These are phyloP conservation scores for Allomyces macrogynus DNA, from an alignment of 192 early-diverging fungal species.

Conservation along the genomic window DNA sequence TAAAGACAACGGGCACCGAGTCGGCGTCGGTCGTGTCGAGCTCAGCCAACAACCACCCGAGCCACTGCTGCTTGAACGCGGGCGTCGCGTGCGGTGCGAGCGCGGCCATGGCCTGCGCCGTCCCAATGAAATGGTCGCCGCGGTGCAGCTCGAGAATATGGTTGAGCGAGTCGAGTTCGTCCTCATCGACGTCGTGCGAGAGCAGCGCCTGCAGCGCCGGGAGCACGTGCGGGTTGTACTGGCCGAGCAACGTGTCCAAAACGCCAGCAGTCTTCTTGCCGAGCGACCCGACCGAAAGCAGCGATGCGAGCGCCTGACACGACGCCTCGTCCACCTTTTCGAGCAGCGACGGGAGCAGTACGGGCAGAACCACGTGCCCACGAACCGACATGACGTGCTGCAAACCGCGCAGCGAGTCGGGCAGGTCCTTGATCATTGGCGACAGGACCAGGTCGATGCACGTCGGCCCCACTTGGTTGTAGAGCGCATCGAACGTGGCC, in stretches of 20 bases:
- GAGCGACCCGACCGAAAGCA: constrained; percentile 33
- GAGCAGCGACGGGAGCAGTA: constrained; percentile 88
- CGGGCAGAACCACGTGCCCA: constrained; percentile 94
- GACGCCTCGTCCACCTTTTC: constrained; percentile 32
- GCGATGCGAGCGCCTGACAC: constrained; percentile 73
- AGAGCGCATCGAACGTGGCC: constrained; percentile 74
- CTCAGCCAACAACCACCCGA: neutral
- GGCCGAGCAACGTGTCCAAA: neutral
- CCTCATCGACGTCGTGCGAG: constrained; percentile 37
- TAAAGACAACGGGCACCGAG: constrained; percentile 40
- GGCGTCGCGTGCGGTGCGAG: neutral
- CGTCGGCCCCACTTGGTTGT: constrained; percentile 72
- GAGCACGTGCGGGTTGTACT: constrained; percentile 28
- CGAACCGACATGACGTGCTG: constrained; percentile 96
- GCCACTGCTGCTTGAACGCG: neutral
- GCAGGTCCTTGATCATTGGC: constrained; percentile 59
- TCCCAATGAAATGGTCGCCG: neutral
- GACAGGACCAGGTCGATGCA: constrained; percentile 88
- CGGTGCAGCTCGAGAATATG: constrained; percentile 25
- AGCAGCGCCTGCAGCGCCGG: constrained; percentile 62
- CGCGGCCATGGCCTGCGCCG: neutral
- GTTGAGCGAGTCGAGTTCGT: constrained; percentile 47
- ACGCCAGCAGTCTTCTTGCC: neutral
- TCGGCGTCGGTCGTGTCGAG: constrained; percentile 7
- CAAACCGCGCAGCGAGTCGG: constrained; percentile 60